A percentile compares a stretch with the other conserved stretches of the same genome.
phyloP scores from a whole-genome alignment of 805 yeast species.

The Suhomyces prunicola region DNA sequence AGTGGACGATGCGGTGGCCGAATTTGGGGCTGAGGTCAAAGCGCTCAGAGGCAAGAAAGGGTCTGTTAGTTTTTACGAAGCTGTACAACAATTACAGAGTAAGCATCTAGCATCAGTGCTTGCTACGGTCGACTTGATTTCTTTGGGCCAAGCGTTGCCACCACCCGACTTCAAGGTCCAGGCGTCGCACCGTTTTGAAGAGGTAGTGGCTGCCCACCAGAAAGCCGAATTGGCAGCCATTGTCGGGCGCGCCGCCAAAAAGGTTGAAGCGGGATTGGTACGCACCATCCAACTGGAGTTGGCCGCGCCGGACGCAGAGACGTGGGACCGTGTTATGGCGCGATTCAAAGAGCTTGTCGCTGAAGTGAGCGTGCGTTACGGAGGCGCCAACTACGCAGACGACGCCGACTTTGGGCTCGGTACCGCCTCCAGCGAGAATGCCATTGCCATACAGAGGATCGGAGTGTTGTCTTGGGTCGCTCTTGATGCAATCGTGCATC shows the following conservation, averaged over 20 bases:
- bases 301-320: constrained; percentile 15
- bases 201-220: constrained; percentile 37
- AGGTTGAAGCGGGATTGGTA: constrained; percentile 44
- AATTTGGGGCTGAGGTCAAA: constrained; percentile 9
- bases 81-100: neutral
- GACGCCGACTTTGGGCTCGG: constrained; percentile 67
- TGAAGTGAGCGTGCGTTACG: constrained; percentile 9
- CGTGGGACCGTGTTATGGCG: constrained; percentile 19
- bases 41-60: constrained; percentile 10
- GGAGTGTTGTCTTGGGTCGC: constrained; percentile 61
- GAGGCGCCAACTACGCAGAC: neutral
- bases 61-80: neutral
- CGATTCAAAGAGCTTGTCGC: constrained; percentile 21
- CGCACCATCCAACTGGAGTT: constrained; percentile 16
- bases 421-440: constrained; percentile 41
- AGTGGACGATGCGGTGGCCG: constrained; percentile 11
- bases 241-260: constrained; percentile 43
- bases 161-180: constrained; percentile 6
- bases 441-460: constrained; percentile 40
- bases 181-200: constrained; percentile 38
- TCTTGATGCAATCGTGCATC: constrained; percentile 57
- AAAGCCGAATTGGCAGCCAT: constrained; percentile 30
- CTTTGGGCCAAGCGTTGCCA: constrained; percentile 13
- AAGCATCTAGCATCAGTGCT: neutral
- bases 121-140: constrained; percentile 9